Percentiles rank a stretch among this genome's conserved stretches.
Conservation (phyloP, 2,329 filamentous ascomycete genomes). For the Aspergillus caelatus region DNA sequence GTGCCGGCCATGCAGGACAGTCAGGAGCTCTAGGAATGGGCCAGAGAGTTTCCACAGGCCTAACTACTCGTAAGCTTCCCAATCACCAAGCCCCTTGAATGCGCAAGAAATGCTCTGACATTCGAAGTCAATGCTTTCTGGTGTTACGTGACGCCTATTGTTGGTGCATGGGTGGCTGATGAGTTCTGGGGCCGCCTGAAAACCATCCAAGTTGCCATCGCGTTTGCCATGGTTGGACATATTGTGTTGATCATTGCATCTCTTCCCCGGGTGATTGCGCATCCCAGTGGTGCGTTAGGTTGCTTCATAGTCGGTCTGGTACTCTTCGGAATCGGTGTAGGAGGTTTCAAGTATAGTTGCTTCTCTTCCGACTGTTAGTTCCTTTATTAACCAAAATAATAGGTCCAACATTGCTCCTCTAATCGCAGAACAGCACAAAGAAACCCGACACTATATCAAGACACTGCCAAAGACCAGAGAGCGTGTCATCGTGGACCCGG, state of each 20-base stretch:
- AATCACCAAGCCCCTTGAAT: neutral
- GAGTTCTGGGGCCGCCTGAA: conserved; percentile 70
- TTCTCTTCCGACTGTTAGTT: neutral
- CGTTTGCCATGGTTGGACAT: conserved; percentile 68
- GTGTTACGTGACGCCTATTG: conserved; percentile 62
- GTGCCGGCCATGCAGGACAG: conserved; percentile 38
- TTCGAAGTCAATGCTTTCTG: conserved; percentile 62
- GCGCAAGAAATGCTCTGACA: neutral
- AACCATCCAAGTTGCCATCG: conserved; percentile 69
- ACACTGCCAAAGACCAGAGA: conserved; percentile 58
- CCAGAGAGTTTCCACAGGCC: conserved; percentile 58
- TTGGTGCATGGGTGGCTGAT: conserved; percentile 69
- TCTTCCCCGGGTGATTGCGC: conserved; percentile 64
- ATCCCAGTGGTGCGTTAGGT: conserved; percentile 60
- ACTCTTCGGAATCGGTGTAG: conserved; percentile 72
- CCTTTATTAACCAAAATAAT: neutral
- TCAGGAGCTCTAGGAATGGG: conserved; percentile 63
- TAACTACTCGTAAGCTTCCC: conserved; percentile 47
- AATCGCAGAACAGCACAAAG: conserved; percentile 69
- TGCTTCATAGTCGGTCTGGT: conserved; percentile 67
- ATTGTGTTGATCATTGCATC: conserved; percentile 68
- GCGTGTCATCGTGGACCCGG: conserved; percentile 70
- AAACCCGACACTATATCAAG: conserved; percentile 60
- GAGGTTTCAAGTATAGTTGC: conserved; percentile 67
- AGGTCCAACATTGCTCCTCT: conserved; percentile 71